Percentiles rank a stretch among this genome's conserved stretches.
Conservation (phyloP, 495 filamentous ascomycete genomes). For the Tuber indicum region DNA sequence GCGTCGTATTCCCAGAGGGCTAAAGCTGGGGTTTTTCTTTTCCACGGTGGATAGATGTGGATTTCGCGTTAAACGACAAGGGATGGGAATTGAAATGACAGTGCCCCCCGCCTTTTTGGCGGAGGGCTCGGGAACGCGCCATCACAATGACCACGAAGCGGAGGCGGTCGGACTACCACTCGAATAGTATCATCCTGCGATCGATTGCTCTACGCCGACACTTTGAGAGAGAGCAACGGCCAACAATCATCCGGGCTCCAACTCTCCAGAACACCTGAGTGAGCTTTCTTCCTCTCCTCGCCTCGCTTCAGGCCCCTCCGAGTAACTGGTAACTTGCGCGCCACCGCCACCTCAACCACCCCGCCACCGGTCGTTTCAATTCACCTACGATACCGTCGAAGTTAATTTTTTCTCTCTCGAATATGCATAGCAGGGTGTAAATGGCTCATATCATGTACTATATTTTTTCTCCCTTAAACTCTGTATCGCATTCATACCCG, state of each 20-base stretch:
- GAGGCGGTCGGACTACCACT: not conserved
- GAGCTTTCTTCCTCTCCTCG: not conserved
- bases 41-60: not conserved
- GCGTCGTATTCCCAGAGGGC: not conserved
- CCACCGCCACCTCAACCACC: not conserved
- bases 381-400: not conserved
- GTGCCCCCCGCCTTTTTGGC: not conserved
- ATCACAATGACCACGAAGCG: not conserved
- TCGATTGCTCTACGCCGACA: not conserved
- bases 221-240: not conserved
- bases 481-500: conserved; percentile 6
- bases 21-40: not conserved
- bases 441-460: conserved; percentile 6
- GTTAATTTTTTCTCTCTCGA: not conserved
- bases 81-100: not conserved
- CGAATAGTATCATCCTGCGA: not conserved
- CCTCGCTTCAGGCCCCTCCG: not conserved
- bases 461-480: not conserved
- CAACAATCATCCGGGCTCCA: not conserved
- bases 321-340: not conserved
- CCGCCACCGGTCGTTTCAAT: not conserved
- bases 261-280: too few species aligned
- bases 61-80: not conserved
- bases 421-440: conserved; percentile 2
- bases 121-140: not conserved